Base-by-base conservation (phyloP, 2,329 filamentous ascomycete species). In the Fonsecaea pedrosoi region DNA sequence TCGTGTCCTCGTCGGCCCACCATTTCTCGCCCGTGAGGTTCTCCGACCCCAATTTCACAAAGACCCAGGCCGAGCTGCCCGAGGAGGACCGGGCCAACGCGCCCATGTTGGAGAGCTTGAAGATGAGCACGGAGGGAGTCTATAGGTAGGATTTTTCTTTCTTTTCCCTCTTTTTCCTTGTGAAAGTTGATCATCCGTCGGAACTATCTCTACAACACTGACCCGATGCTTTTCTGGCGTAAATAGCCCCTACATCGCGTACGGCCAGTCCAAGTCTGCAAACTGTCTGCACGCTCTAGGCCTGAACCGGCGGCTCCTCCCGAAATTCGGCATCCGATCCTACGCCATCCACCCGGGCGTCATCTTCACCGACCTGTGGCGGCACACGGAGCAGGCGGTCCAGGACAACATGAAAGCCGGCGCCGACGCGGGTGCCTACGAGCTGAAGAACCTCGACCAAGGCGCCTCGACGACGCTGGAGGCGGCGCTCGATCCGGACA, bases 261-360 rank as follows among this genome's bases (percentile, higher is more conserved):
- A 84, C 71, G 81, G 78, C 4, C 80, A 83, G 64, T 74, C 75
- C 53, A 84, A 84, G 75, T 80, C 79, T 2, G 82, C 81, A 12
- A 81, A 81, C 60, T 78, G 83, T 56, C 71, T 84, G 45, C 80
- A 80, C 67, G 73, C 78, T 1, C 70, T 80, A 2, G 77, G 75
- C 0, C 73, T 82, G 25, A 79, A 78, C 34, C 9, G 37, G 1
- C 45, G 42, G 1, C 58, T 42, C 9, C 56, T 25, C 45, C 37
- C 56, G 21, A 69, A 71, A 63, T 68, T 73, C 56, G 78, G 78
- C 4, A 69, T 81, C 38, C 71, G 71, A 40, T 76, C 78, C 38
- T 81, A 76, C 65, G 74, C 78, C 15, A 73, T 80, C 10, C 77
- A 81, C 68, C 80, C 79, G n/a, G 81, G 81, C 15, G 67, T 45